Percentiles rank a stretch among this genome's conserved stretches.
These are phyloP conservation scores for Cadophora luteo-olivacea DNA, from an alignment of 2,329 filamentous ascomycete species.

Conservation along the genomic window DNA sequence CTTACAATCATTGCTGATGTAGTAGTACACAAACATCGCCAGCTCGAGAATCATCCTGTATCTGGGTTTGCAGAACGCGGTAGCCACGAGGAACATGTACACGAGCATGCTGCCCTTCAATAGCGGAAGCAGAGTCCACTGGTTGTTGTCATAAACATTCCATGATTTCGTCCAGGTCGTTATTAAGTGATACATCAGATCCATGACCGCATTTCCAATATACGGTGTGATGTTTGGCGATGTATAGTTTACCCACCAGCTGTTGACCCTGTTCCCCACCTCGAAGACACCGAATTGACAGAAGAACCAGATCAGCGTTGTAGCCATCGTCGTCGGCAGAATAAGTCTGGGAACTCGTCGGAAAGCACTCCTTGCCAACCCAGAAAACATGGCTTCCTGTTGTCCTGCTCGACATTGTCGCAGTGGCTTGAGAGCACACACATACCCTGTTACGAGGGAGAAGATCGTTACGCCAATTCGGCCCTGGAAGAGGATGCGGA, in stretches of 20 bases:
- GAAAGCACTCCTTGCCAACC: constrained; percentile 63
- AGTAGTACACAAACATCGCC: constrained; percentile 57
- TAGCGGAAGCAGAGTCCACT: constrained; percentile 64
- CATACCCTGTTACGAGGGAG: constrained; percentile 69
- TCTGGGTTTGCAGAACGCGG: constrained; percentile 54
- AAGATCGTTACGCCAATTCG: constrained; percentile 72
- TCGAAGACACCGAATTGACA: constrained; percentile 63
- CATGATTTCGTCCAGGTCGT: constrained; percentile 58
- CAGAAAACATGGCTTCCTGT: constrained; percentile 57
- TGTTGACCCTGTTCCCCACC: constrained; percentile 61
- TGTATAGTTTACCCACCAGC: constrained; percentile 63
- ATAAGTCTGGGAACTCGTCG: constrained; percentile 63
- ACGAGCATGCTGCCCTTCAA: constrained; percentile 61
- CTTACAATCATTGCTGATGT: constrained; percentile 42
- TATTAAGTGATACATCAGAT: constrained; percentile 53
- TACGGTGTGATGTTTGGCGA: constrained; percentile 51
- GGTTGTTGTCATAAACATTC: constrained; percentile 62
- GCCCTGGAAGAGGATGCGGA: constrained; percentile 65
- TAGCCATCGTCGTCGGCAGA: constrained; percentile 62
- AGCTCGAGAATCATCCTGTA: constrained; percentile 57
- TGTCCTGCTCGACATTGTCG: constrained; percentile 60
- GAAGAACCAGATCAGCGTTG: constrained; percentile 60
- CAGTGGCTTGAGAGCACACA: constrained; percentile 67
- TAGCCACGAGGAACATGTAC: constrained; percentile 59
- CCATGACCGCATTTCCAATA: constrained; percentile 51